A percentile compares a stretch with the other conserved stretches of the same genome.
Evolutionary conservation across 768 basidiomycete genomes (phyloP).

Genomic region (Termitomyces sp.): DNA sequence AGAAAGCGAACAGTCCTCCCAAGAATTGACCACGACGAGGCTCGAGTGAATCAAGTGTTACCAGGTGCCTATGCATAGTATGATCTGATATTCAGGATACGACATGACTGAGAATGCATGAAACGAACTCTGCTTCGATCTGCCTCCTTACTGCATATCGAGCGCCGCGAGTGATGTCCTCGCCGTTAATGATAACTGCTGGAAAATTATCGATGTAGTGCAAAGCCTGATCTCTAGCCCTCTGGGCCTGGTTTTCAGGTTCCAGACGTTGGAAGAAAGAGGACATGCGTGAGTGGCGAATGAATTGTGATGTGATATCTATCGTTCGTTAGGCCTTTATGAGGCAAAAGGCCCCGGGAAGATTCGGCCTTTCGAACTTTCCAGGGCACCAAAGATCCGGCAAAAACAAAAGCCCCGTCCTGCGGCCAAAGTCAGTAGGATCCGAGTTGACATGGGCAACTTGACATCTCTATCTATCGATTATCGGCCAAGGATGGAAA

Average conservation of each 20-base stretch:
- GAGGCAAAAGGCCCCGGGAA: neutral
- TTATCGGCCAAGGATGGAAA: too few species aligned
- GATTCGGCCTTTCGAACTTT: neutral
- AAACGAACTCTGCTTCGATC: neutral
- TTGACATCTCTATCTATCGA: too few species aligned
- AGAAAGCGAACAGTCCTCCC: neutral
- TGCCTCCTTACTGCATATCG: neutral
- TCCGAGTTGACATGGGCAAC: too few species aligned
- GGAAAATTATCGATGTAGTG: neutral
- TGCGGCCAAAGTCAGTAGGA: too few species aligned
- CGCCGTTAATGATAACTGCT: neutral
- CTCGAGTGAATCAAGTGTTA: neutral
- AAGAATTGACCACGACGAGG: neutral
- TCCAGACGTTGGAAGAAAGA: neutral
- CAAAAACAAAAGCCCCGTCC: too few species aligned
- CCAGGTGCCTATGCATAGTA: neutral
- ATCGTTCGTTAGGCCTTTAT: neutral
- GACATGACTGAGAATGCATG: neutral
- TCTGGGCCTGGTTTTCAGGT: neutral
- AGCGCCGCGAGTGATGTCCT: neutral
- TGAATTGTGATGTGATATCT: too few species aligned
- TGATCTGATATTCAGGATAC: neutral
- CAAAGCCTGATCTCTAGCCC: neutral
- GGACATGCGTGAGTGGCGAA: neutral
- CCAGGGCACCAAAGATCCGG: too few species aligned